These are phyloP conservation scores for Diaporthe aspalathi DNA, from an alignment of 2,329 filamentous ascomycete species.

Conservation along the genomic window DNA sequence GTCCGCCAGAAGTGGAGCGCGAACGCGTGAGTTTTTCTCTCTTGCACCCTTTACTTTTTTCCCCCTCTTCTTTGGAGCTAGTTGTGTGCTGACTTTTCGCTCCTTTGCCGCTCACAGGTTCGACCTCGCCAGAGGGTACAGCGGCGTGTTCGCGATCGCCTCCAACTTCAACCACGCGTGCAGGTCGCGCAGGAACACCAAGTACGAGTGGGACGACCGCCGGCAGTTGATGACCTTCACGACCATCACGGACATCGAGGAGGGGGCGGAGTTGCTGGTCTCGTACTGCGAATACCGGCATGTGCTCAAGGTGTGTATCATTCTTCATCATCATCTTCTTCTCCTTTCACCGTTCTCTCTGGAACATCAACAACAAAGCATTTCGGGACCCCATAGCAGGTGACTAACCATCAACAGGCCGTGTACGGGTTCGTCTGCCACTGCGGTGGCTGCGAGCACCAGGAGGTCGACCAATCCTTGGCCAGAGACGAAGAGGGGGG, in stretches of 20 bases:
- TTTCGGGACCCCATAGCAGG: too few species aligned
- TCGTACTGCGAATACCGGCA: slow-evolving; percentile 56
- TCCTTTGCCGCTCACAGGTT: slow-evolving; percentile 42
- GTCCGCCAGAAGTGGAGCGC: slow-evolving; percentile 56
- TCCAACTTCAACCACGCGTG: slow-evolving; percentile 72
- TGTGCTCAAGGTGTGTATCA: slow-evolving; percentile 48
- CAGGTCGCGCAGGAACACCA: slow-evolving; percentile 53
- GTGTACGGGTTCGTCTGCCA: slow-evolving; percentile 65
- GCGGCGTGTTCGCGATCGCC: slow-evolving; percentile 61
- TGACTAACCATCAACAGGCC: not conserved
- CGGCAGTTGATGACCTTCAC: slow-evolving; percentile 55
- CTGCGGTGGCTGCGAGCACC: slow-evolving; percentile 58
- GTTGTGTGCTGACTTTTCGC: not conserved
- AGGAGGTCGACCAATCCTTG: slow-evolving; percentile 5
- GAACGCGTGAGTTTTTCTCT: slow-evolving; percentile 55
- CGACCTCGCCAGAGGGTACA: slow-evolving; percentile 38
- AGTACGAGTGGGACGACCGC: slow-evolving; percentile 54
- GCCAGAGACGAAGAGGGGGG: too few species aligned
- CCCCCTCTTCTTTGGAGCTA: too few species aligned
- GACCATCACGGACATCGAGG: slow-evolving; percentile 50
- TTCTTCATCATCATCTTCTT: too few species aligned
- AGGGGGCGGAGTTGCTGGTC: slow-evolving; percentile 64
- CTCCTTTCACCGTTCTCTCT: too few species aligned
- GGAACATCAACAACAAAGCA: too few species aligned
- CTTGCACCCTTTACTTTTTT: too few species aligned